Evolutionary conservation across 2,329 filamentous ascomycete genomes (phyloP).

Genomic region (Venturiaceae sp.): DNA sequence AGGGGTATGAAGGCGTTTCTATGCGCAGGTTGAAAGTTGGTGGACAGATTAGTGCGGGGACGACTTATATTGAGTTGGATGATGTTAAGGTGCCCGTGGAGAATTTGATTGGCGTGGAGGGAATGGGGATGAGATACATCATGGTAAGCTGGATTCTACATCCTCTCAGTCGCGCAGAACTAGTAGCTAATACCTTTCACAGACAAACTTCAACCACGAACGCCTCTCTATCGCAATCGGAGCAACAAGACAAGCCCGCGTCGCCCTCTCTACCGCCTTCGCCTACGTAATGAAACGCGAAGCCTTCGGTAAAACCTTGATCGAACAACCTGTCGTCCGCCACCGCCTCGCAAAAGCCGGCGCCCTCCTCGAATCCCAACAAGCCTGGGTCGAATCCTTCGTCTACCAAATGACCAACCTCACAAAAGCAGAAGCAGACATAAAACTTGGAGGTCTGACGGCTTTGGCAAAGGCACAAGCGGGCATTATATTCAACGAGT

Average conservation of each 20-base stretch:
- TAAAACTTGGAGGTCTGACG: slow-evolving; percentile 60
- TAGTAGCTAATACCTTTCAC: not conserved
- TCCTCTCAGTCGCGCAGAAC: not conserved
- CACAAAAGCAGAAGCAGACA: slow-evolving; percentile 47
- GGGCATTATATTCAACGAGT: slow-evolving; percentile 62
- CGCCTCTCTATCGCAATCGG: slow-evolving; percentile 57
- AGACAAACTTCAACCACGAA: slow-evolving; percentile 77
- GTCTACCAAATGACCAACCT: slow-evolving; percentile 58
- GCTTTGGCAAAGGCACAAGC: slow-evolving; percentile 64
- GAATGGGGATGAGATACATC: slow-evolving; percentile 62
- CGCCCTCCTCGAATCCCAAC: slow-evolving; percentile 57
- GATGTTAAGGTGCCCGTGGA: slow-evolving; percentile 62
- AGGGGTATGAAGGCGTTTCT: slow-evolving; percentile 53
- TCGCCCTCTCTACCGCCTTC: slow-evolving; percentile 50
- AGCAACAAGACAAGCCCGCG: slow-evolving; percentile 51
- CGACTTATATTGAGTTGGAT: slow-evolving; percentile 67
- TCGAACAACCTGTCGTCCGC: slow-evolving; percentile 66
- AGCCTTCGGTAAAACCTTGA: slow-evolving; percentile 57
- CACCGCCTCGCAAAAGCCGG: slow-evolving; percentile 64
- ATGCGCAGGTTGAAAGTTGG: slow-evolving; percentile 60
- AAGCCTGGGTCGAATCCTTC: slow-evolving; percentile 64
- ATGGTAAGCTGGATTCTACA: slow-evolving; percentile 20
- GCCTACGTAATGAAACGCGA: slow-evolving; percentile 56
- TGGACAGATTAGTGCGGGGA: slow-evolving; percentile 56
- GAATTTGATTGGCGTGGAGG: slow-evolving; percentile 62